A percentile compares a stretch with the other conserved stretches of the same genome.
Conservation (phyloP, 2,329 filamentous ascomycete genomes). For the Ceratocystis diversiconidia region DNA sequence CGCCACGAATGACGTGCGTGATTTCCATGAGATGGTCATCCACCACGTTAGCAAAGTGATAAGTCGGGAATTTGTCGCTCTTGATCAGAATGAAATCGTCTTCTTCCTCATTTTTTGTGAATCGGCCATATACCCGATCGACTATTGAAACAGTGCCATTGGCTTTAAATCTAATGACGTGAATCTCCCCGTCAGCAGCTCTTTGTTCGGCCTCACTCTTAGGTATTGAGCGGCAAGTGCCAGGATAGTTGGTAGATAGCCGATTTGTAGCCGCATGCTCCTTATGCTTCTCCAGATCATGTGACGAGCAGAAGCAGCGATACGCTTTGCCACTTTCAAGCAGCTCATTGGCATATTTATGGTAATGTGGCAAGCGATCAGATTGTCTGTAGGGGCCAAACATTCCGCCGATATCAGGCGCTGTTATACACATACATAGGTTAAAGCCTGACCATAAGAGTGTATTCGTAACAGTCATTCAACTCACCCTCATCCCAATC, state of each 20-base stretch:
- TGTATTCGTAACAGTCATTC: background rate
- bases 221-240: conserved; percentile 57
- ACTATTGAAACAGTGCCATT: conserved; percentile 25
- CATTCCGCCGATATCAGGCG: conserved; percentile 65
- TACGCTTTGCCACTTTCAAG: conserved; percentile 64
- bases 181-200: conserved; percentile 51
- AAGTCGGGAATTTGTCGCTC: conserved; percentile 82
- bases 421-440: conserved; percentile 27
- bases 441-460: background rate
- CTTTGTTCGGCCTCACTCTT: conserved; percentile 54
- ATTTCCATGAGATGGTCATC: conserved; percentile 94
- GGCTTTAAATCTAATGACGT: conserved; percentile 65
- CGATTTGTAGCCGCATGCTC: conserved; percentile 42
- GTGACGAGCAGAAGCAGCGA: conserved; percentile 75
- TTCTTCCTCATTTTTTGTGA: conserved; percentile 40
- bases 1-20: conserved; percentile 85
- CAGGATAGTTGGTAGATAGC: conserved; percentile 34
- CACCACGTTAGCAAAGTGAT: conserved; percentile 93
- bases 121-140: conserved; percentile 67
- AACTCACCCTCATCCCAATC: conserved; percentile 74
- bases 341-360: conserved; percentile 53
- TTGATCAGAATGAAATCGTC: conserved; percentile 88
- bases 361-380: conserved; percentile 60
- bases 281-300: conserved; percentile 54
- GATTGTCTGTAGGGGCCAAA: conserved; percentile 68